Evolutionary conservation across 305 asterid species (phyloP).

Genomic region (Euphrasia arctica): DNA sequence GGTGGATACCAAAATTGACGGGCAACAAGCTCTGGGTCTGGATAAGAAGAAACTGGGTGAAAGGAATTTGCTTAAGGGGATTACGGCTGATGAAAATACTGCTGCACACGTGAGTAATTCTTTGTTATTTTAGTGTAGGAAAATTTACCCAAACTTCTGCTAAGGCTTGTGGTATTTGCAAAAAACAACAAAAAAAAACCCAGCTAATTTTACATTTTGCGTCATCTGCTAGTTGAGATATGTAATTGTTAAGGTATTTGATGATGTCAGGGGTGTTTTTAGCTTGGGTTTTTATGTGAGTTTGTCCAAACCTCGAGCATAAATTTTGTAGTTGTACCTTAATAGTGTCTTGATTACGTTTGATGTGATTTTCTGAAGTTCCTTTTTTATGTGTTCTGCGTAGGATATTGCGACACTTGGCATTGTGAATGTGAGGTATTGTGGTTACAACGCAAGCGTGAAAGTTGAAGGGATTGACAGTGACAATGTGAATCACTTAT

Average conservation of each 20-base stretch:
- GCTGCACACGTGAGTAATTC: conserved; percentile 85
- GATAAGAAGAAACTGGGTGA: conserved; percentile 65
- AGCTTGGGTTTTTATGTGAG: not conserved
- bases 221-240: not conserved
- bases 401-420: conserved; percentile 84
- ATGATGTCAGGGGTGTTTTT: not conserved
- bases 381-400: conserved; percentile 21
- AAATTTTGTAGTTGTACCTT: not conserved
- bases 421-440: conserved; percentile 51
- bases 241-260: not conserved
- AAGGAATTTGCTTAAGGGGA: conserved; percentile 92
- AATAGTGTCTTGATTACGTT: conserved; percentile 26
- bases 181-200: no score
- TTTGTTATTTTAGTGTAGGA: not conserved
- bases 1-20: conserved; percentile 92
- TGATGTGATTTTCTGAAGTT: conserved; percentile 24
- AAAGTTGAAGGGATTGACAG: conserved; percentile 68
- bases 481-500: conserved; percentile 38
- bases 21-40: conserved; percentile 73
- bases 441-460: conserved; percentile 59
- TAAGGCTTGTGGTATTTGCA: not conserved
- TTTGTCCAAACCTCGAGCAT: not conserved
- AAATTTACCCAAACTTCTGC: not conserved
- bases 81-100: conserved; percentile 95
- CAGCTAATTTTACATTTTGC: no score